A percentile compares a stretch with the other conserved stretches of the same genome.
phyloP scores from a whole-genome alignment of 2,329 filamentous ascomycete genomes.

The Lecanicillium sp. region DNA sequence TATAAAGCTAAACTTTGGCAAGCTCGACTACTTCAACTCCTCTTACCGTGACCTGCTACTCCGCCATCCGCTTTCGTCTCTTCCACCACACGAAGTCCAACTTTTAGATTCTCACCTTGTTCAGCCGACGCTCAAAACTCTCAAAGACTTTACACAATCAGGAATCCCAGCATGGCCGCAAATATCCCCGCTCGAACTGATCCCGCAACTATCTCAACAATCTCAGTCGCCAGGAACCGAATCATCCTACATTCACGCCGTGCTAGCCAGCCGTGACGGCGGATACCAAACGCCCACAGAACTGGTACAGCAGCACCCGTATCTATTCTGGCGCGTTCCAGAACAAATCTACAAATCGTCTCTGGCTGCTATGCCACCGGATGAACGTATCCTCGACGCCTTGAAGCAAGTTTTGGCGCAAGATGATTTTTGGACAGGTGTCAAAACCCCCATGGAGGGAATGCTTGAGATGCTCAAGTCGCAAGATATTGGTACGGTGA shows the following conservation, averaged over 20 bases:
- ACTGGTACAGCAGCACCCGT: constrained; percentile 22
- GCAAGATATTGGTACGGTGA: constrained; percentile 10
- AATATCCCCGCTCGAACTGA: constrained; percentile 13
- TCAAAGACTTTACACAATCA: constrained; percentile 15
- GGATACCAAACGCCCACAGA: constrained; percentile 14
- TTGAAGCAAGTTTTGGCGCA: constrained; percentile 17
- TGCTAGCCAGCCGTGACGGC: constrained; percentile 15
- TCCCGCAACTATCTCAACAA: constrained; percentile 15
- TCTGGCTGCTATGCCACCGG: constrained; percentile 13
- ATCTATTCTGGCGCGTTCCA: constrained; percentile 30
- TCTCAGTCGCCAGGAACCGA: constrained; percentile 4
- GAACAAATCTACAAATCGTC: constrained; percentile 18
- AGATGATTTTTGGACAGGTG: constrained; percentile 10
- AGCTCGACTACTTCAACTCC: constrained; percentile 72
- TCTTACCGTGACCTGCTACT: constrained; percentile 42
- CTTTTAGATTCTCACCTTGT: constrained; percentile 17
- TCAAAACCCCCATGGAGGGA: constrained; percentile 9
- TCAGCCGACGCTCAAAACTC: constrained; percentile 14
- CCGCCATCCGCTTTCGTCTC: constrained; percentile 13
- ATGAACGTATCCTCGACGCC: constrained; percentile 15
- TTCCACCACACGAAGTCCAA: constrained; percentile 13
- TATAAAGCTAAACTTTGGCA: constrained; percentile 71
- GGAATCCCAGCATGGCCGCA: neutral
- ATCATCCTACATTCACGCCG: constrained; percentile 14
- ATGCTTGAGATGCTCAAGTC: constrained; percentile 11